A percentile compares a stretch with the other conserved stretches of the same genome.
Conservation (phyloP, 2,329 filamentous ascomycete genomes). For the Aureobasidium namibiae region DNA sequence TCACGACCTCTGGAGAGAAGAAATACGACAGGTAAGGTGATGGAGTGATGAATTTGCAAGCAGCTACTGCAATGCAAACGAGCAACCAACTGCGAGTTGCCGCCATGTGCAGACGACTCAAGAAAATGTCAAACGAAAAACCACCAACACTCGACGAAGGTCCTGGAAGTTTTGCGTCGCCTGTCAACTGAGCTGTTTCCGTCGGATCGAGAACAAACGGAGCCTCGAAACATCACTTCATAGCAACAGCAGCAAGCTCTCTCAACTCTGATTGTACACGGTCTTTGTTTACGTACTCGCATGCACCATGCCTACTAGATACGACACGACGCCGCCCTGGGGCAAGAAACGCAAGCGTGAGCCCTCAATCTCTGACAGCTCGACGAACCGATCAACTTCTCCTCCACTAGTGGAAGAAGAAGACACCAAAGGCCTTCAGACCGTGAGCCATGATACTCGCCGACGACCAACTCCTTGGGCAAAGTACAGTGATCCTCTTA, state of each 20-base stretch:
- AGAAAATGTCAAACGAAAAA: neutral
- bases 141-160: neutral
- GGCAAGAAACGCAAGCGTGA: conserved; percentile 6
- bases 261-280: neutral
- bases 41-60: neutral
- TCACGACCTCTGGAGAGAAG: too few species aligned
- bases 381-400: neutral
- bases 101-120: neutral
- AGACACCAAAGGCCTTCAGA: neutral
- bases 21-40: neutral
- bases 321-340: neutral
- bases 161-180: neutral
- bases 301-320: neutral
- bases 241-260: neutral
- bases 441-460: neutral
- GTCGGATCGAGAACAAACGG: neutral
- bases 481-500: conserved; percentile 6
- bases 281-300: neutral
- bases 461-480: neutral
- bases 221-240: neutral
- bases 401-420: neutral
- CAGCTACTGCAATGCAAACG: neutral
- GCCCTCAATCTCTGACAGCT: neutral
- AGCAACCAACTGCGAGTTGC: neutral
- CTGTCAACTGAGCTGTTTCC: neutral